Evolutionary conservation across 768 basidiomycete genomes (phyloP).

Genomic region (Mrakia frigida): DNA sequence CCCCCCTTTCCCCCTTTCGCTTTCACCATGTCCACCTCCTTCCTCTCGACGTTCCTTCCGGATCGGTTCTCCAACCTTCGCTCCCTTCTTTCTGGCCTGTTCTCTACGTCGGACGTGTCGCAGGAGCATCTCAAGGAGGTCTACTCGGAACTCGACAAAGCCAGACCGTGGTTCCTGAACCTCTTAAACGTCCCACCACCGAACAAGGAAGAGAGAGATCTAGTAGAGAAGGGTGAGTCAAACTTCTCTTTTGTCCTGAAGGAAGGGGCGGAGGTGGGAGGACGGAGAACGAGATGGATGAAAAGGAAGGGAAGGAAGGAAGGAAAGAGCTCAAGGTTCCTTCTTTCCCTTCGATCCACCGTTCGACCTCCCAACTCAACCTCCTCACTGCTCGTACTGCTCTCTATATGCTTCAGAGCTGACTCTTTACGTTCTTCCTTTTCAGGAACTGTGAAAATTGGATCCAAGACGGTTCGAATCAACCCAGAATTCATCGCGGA

Average conservation of each 20-base stretch:
- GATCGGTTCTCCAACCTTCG: conserved; percentile 20
- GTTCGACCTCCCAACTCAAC: background rate
- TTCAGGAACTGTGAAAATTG: conserved; percentile 38
- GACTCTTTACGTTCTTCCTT: conserved; percentile 10
- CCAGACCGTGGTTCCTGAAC: conserved; percentile 53
- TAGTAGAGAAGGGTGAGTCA: conserved; percentile 37
- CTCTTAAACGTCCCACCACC: conserved; percentile 44
- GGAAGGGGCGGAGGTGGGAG: no score
- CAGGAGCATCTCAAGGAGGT: conserved; percentile 32
- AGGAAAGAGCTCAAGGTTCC: background rate
- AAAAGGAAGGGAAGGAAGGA: background rate
- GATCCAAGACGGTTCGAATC: conserved; percentile 64
- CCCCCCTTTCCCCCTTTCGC: background rate
- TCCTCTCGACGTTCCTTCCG: background rate
- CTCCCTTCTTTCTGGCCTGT: conserved; percentile 15
- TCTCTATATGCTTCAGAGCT: background rate
- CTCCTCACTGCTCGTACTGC: background rate
- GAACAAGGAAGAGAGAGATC: conserved; percentile 34
- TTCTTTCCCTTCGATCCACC: background rate
- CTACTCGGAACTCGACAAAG: conserved; percentile 38
- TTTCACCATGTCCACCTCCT: background rate
- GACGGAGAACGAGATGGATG: background rate
- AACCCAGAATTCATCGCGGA: conserved; percentile 75
- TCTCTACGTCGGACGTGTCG: conserved; percentile 1
- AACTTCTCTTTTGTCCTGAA: background rate